Percentiles rank a stretch among this genome's conserved stretches.
Evolutionary conservation across 2,329 filamentous ascomycete species (phyloP).

Genomic region (Mollisiaceae sp.): DNA sequence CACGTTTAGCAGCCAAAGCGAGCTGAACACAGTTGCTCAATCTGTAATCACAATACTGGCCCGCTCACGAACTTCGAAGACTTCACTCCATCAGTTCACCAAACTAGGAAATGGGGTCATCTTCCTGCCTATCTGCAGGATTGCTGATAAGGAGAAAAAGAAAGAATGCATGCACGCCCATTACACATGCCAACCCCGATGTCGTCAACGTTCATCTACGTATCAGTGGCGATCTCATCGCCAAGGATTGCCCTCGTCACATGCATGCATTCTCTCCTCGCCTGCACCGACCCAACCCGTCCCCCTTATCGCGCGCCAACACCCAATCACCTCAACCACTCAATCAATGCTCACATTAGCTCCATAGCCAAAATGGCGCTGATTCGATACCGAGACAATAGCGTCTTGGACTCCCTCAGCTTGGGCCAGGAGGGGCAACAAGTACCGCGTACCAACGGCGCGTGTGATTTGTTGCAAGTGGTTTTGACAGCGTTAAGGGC

Average conservation of each 20-base stretch:
- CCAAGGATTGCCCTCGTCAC: conserved; percentile 3
- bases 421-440: not conserved
- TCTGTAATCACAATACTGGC: not conserved
- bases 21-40: not conserved
- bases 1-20: not conserved
- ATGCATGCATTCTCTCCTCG: not conserved
- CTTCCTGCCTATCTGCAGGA: not conserved
- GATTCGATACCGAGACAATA: conserved; percentile 11
- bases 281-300: not conserved
- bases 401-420: not conserved
- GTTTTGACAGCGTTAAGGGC: not conserved
- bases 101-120: not conserved
- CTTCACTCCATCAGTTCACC: not conserved
- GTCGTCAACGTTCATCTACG: not conserved
- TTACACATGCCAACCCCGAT: not conserved
- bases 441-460: not conserved
- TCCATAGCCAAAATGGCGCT: not conserved
- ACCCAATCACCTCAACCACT: conserved; percentile 1
- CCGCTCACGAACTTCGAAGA: not conserved
- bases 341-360: conserved; percentile 2
- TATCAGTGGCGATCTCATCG: conserved; percentile 1
- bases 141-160: not conserved
- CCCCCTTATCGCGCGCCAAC: not conserved
- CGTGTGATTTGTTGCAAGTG: conserved; percentile 8
- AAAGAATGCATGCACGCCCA: not conserved